Percentiles rank a stretch among this genome's conserved stretches.
Evolutionary conservation across 1,284 basidiomycete species (phyloP).

Genomic region (Rhodotorula sp.): DNA sequence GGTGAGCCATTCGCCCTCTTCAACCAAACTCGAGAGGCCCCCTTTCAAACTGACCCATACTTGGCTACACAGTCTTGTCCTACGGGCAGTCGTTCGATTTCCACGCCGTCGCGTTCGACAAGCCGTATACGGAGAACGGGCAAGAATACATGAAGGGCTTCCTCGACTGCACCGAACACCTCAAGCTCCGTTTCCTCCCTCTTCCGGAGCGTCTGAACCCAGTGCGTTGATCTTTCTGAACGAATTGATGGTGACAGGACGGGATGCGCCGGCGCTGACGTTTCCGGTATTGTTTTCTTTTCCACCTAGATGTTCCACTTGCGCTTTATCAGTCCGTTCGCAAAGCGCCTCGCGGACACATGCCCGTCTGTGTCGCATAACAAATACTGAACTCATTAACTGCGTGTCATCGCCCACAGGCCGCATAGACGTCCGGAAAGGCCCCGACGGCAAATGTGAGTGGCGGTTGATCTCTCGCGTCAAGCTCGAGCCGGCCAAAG

Average conservation of each 20-base stretch:
- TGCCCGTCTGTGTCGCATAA: not conserved
- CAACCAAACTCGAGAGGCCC: too few relatives aligned
- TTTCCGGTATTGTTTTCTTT: not conserved
- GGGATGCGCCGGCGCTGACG: not conserved
- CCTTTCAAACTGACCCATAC: not conserved
- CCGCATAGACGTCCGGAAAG: constrained; percentile 30
- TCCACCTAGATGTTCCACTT: constrained; percentile 20
- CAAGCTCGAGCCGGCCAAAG: not conserved
- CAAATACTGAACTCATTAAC: not conserved
- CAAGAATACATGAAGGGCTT: constrained; percentile 16
- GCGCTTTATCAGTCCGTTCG: constrained; percentile 23
- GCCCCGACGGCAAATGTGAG: constrained; percentile 21
- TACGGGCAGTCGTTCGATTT: constrained; percentile 31
- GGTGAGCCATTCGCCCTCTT: constrained; percentile 1
- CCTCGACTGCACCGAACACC: constrained; percentile 28
- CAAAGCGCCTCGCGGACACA: too few relatives aligned
- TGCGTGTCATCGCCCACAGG: not conserved
- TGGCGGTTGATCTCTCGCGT: not conserved
- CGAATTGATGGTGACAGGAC: not conserved
- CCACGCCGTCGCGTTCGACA: constrained; percentile 27
- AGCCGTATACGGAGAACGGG: constrained; percentile 16
- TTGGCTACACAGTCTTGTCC: constrained; percentile 10
- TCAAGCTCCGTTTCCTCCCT: constrained; percentile 29
- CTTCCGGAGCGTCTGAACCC: constrained; percentile 28
- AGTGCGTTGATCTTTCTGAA: not conserved